Evolutionary conservation across 1,284 basidiomycete species (phyloP).

Genomic region (Mrakiaceae sp.): DNA sequence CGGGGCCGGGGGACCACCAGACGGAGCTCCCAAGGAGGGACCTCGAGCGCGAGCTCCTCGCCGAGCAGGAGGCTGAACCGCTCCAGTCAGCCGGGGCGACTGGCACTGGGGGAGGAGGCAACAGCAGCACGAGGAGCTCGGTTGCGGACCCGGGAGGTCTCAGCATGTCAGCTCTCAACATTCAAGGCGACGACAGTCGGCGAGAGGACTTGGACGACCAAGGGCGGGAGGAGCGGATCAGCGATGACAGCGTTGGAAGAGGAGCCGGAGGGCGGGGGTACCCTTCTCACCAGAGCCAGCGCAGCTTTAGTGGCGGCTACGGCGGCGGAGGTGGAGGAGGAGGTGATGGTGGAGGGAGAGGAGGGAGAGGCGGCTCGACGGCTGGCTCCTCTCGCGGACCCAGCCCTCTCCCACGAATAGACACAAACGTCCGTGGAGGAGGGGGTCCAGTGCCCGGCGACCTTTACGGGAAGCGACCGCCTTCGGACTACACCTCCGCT

Average conservation of each 20-base stretch:
- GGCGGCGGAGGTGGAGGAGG: constrained; percentile 1
- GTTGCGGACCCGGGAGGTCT: too few species aligned
- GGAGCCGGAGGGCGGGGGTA: too few species aligned
- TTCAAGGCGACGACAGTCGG: too few species aligned
- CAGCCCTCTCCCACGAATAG: constrained; percentile 24
- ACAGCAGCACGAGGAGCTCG: too few species aligned
- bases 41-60: constrained; percentile 37
- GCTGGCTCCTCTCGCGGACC: constrained; percentile 19
- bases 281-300: too few species aligned
- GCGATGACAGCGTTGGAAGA: too few species aligned
- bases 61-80: constrained; percentile 6
- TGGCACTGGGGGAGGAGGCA: too few species aligned
- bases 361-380: background rate
- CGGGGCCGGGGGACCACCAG: constrained; percentile 77
- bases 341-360: background rate
- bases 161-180: too few species aligned
- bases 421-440: constrained; percentile 15
- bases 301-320: too few species aligned
- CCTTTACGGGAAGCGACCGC: background rate
- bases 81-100: background rate
- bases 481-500: constrained; percentile 4
- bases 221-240: too few species aligned
- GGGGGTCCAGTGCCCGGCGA: too few species aligned
- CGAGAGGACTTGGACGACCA: too few species aligned
- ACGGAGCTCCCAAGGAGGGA: constrained; percentile 48